A percentile compares a stretch with the other conserved stretches of the same genome.
These are phyloP conservation scores for Mucor circinelloides DNA, from an alignment of 371 early-diverging fungal genomes.

Conservation along the genomic window DNA sequence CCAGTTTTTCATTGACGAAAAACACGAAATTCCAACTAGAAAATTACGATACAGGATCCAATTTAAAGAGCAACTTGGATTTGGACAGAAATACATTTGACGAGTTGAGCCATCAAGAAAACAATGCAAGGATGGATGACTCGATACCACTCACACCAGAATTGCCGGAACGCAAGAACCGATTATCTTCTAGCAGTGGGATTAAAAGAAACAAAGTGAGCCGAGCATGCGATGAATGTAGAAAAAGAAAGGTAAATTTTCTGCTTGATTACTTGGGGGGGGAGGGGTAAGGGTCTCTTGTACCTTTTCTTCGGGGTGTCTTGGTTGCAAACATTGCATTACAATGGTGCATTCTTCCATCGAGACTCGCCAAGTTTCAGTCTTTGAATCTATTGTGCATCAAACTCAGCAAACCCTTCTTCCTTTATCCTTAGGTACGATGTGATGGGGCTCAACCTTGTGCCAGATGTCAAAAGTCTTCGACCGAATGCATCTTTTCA, in stretches of 20 bases:
- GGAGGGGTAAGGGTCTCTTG: neutral
- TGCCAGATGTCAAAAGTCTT: slow-evolving; percentile 41
- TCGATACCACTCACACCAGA: slow-evolving; percentile 35
- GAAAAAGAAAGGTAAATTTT: slow-evolving; percentile 47
- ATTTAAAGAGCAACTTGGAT: neutral
- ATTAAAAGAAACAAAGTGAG: slow-evolving; percentile 48
- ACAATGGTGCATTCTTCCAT: neutral
- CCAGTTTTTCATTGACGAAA: neutral
- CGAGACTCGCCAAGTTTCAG: slow-evolving; percentile 43
- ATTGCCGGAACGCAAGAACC: slow-evolving; percentile 32
- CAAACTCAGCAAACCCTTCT: slow-evolving; percentile 16
- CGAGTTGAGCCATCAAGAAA: neutral
- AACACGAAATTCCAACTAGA: neutral
- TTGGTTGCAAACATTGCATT: neutral
- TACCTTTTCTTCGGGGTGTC: slow-evolving; percentile 7
- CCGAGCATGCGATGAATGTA: slow-evolving; percentile 53
- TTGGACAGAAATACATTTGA: neutral
- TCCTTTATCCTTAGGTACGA: slow-evolving; percentile 39
- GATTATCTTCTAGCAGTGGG: slow-evolving; percentile 25
- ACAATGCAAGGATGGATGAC: slow-evolving; percentile 43
- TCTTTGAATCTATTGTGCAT: slow-evolving; percentile 16
- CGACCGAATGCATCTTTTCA: slow-evolving; percentile 45
- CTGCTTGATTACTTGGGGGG: neutral
- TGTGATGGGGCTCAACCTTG: slow-evolving; percentile 57
- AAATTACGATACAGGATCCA: neutral